phyloP scores from a whole-genome alignment of 176 grass and related monocot species.

The Coix lacrymajobi region DNA sequence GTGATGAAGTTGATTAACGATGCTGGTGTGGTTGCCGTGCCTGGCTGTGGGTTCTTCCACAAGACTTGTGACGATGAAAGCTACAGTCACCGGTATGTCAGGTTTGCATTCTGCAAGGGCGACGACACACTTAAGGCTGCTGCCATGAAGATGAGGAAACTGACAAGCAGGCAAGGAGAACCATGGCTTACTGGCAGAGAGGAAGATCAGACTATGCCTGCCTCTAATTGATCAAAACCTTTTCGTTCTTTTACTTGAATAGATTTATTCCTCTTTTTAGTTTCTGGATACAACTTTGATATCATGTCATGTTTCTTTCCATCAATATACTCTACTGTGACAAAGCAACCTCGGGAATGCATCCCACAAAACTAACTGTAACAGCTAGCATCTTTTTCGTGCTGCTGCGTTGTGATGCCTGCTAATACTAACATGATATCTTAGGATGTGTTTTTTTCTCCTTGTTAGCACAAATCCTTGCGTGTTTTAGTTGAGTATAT shows the following conservation, averaged over 20 bases:
- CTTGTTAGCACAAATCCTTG: too few species aligned
- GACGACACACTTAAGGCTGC: constrained; percentile 62
- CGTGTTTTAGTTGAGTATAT: too few species aligned
- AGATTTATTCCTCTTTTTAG: neutral
- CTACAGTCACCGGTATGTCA: constrained; percentile 50
- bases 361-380: too few species aligned
- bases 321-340: too few species aligned
- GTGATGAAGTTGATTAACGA: constrained; percentile 57
- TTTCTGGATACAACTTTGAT: neutral
- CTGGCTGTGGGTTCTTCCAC: constrained; percentile 89
- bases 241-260: neutral
- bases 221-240: neutral
- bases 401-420: too few species aligned
- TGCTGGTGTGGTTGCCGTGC: constrained; percentile 74
- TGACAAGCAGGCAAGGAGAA: constrained; percentile 9
- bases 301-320: neutral
- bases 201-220: neutral
- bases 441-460: neutral
- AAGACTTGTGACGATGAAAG: constrained; percentile 11
- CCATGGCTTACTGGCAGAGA: neutral
- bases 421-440: too few species aligned
- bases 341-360: neutral
- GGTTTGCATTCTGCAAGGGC: constrained; percentile 91
- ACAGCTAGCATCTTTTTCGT: too few species aligned
- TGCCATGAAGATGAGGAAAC: constrained; percentile 50